Percentiles rank a stretch among this genome's conserved stretches.
These are phyloP conservation scores for Stenocarpella maydis DNA, from an alignment of 2,329 filamentous ascomycete genomes.

Conservation along the genomic window DNA sequence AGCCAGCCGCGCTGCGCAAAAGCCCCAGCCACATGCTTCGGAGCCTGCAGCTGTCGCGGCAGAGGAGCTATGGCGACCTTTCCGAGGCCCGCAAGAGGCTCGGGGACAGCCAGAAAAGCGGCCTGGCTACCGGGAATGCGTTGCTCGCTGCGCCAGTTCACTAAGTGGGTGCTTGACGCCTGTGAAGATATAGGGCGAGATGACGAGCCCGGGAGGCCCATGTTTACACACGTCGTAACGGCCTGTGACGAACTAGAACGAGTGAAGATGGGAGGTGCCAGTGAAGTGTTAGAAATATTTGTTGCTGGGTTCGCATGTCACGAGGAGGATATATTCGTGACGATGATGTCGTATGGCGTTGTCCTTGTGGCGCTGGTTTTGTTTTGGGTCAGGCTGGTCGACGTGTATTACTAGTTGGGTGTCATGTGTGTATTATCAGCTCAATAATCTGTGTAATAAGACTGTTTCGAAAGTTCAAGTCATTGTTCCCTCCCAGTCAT, in stretches of 20 bases:
- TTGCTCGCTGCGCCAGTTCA: conserved; percentile 35
- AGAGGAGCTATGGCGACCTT: conserved; percentile 35
- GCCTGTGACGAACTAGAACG: neutral
- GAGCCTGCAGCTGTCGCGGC: conserved; percentile 33
- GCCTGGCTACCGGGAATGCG: conserved; percentile 15
- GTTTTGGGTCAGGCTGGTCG: conserved; percentile 27
- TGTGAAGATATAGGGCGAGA: neutral
- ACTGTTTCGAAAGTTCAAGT: conserved; percentile 18
- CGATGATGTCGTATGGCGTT: conserved; percentile 31
- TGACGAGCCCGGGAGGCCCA: neutral
- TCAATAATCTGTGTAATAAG: conserved; percentile 13
- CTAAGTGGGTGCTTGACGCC: conserved; percentile 15
- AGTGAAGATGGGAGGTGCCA: conserved; percentile 19
- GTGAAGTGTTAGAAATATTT: conserved; percentile 23
- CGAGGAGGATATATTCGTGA: conserved; percentile 31
- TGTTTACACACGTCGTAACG: conserved; percentile 16
- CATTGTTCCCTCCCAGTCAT: neutral
- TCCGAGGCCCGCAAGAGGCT: conserved; percentile 33
- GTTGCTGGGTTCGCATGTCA: neutral
- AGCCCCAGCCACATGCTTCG: conserved; percentile 36
- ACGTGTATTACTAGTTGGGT: conserved; percentile 23
- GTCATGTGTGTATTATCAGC: conserved; percentile 9
- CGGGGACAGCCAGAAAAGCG: conserved; percentile 30
- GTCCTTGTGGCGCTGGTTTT: conserved; percentile 17
- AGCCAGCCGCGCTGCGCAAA: conserved; percentile 33